Evolutionary conservation across 192 early-diverging fungal species (phyloP).

Genomic region (Coemansia guatemalensis): DNA sequence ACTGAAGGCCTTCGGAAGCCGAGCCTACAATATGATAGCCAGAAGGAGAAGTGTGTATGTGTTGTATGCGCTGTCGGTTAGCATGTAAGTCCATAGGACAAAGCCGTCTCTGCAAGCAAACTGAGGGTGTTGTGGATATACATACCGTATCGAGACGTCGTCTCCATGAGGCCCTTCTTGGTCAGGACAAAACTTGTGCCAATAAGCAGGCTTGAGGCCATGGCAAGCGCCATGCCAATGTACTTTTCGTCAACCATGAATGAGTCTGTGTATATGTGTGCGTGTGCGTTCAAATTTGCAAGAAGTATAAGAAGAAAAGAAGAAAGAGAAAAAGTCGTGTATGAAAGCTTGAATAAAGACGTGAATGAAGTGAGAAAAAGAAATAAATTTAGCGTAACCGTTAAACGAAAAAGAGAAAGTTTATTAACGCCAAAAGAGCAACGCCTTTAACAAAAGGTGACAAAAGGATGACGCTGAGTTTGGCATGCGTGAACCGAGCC

Average conservation of each 20-base stretch:
- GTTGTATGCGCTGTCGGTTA: background rate
- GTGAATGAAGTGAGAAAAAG: constrained; percentile 7
- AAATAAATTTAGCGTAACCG: constrained; percentile 7
- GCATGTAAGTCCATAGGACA: background rate
- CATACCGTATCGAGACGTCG: constrained; percentile 59
- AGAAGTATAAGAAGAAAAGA: background rate
- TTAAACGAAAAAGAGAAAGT: constrained; percentile 18
- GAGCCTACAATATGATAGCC: constrained; percentile 24
- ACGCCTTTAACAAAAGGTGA: background rate
- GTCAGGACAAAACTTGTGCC: constrained; percentile 92
- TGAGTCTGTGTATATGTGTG: constrained; percentile 2
- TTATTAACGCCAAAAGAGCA: background rate
- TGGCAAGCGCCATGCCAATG: constrained; percentile 85
- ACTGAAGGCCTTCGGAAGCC: constrained; percentile 74
- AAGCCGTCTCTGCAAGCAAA: background rate
- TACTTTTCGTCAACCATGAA: constrained; percentile 68
- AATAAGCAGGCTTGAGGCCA: constrained; percentile 86
- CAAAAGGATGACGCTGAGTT: background rate
- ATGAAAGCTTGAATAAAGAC: constrained; percentile 9
- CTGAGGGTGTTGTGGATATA: background rate
- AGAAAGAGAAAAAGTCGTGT: constrained; percentile 3
- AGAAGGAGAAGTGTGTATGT: background rate
- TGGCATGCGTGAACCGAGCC: too few species aligned
- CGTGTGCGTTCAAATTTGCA: constrained; percentile 5
- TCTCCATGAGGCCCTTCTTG: constrained; percentile 89